Conservation (phyloP, 345 rosid species). For the Eucalyptus fibrosa region DNA sequence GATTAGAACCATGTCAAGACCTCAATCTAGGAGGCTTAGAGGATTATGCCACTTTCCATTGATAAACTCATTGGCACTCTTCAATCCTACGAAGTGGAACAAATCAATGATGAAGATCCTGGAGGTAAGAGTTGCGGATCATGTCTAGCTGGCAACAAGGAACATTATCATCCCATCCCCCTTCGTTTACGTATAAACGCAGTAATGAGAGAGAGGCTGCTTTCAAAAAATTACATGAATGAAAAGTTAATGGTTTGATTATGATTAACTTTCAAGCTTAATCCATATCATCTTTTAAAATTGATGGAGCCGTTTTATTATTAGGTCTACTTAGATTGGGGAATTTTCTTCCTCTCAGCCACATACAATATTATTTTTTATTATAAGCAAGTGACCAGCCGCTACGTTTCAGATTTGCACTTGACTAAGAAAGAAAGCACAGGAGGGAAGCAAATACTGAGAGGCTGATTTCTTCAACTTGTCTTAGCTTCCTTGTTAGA, state of each 20-base stretch:
- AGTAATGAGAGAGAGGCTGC: background rate
- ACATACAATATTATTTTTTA: background rate
- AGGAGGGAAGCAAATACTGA: constrained; percentile 11
- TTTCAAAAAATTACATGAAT: no score
- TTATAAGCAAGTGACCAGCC: background rate
- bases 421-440: background rate
- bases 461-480: constrained; percentile 12
- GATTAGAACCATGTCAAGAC: no score
- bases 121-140: background rate
- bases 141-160: background rate
- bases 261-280: background rate
- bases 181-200: background rate
- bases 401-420: background rate
- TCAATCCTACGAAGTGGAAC: no score
- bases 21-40: no score
- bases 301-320: background rate
- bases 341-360: background rate
- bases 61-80: no score
- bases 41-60: no score
- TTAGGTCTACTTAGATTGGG: background rate
- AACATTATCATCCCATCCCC: background rate
- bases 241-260: background rate
- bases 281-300: background rate
- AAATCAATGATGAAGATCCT: no score
- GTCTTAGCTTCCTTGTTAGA: background rate